These are phyloP conservation scores for Saccharum officinarum DNA, from an alignment of 176 grass and related monocot species.

Conservation along the genomic window DNA sequence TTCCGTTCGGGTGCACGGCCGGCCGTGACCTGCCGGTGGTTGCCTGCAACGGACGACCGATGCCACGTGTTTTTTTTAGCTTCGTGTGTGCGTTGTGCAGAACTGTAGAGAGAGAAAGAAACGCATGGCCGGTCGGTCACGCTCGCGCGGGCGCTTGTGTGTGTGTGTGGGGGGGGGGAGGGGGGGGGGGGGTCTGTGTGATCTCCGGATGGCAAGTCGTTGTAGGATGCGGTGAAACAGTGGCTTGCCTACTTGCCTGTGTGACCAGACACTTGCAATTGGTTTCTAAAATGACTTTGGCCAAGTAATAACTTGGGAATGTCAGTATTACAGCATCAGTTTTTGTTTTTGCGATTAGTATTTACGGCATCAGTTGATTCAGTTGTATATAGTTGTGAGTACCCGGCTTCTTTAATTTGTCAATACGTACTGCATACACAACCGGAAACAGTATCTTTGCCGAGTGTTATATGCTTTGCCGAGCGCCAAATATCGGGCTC, in stretches of 20 bases:
- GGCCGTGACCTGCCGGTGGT: background rate
- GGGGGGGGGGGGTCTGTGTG: background rate
- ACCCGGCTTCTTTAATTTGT: background rate
- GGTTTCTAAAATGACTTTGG: background rate
- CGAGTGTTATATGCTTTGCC: too few relatives aligned
- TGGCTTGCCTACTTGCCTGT: background rate
- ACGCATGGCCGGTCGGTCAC: background rate
- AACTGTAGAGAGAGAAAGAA: background rate
- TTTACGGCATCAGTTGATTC: background rate
- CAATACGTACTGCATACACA: background rate
- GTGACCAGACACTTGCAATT: background rate
- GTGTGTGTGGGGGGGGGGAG: too few relatives aligned
- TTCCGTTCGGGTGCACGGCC: background rate
- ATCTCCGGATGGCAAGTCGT: conserved; percentile 26
- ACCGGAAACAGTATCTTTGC: too few relatives aligned
- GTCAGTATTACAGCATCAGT: background rate
- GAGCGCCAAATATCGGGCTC: too few relatives aligned
- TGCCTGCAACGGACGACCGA: conserved; percentile 11
- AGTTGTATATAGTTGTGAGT: background rate
- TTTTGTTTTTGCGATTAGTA: too few relatives aligned
- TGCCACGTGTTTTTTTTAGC: conserved; percentile 27
- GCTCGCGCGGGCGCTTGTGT: background rate
- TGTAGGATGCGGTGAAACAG: conserved; percentile 21
- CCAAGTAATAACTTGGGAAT: background rate
- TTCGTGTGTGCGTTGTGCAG: conserved; percentile 10